These are phyloP conservation scores for Vanrija sp. DNA, from an alignment of 1,284 basidiomycete genomes.

Conservation along the genomic window DNA sequence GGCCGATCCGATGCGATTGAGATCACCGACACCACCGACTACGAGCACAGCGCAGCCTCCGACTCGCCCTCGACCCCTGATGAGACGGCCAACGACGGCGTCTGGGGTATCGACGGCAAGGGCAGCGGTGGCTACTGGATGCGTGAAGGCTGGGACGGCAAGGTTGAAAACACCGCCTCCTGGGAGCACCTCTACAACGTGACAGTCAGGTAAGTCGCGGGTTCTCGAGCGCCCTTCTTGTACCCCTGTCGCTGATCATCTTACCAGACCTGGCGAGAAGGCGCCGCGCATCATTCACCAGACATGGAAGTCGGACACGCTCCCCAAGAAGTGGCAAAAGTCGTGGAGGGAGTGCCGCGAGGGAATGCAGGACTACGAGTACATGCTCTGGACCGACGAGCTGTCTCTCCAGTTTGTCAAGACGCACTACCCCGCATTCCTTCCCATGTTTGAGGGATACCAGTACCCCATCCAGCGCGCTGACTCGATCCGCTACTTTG, in stretches of 20 bases:
- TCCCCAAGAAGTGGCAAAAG: slow-evolving; percentile 78
- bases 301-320: slow-evolving; percentile 90
- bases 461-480: slow-evolving; percentile 92
- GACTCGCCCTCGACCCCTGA: background rate
- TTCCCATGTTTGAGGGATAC: slow-evolving; percentile 89
- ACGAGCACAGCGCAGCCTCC: background rate
- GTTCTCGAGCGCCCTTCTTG: background rate
- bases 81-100: slow-evolving; percentile 6
- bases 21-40: background rate
- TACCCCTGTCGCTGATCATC: background rate
- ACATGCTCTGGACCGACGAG: slow-evolving; percentile 96
- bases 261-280: slow-evolving; percentile 54
- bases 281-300: slow-evolving; percentile 95
- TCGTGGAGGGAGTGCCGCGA: slow-evolving; percentile 75
- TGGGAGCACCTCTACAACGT: slow-evolving; percentile 45
- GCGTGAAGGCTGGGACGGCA: slow-evolving; percentile 43
- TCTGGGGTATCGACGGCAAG: slow-evolving; percentile 44
- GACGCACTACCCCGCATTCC: slow-evolving; percentile 82
- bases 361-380: slow-evolving; percentile 93
- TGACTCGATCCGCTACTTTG: slow-evolving; percentile 96
- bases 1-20: slow-evolving; percentile 12
- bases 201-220: slow-evolving; percentile 30
- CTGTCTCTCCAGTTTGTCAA: slow-evolving; percentile 85
- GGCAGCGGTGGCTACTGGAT: slow-evolving; percentile 47
- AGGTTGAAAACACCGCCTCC: slow-evolving; percentile 29